Evolutionary conservation across 1,284 basidiomycete genomes (phyloP).

Genomic region (Cutaneotrichosporon curvatum): DNA sequence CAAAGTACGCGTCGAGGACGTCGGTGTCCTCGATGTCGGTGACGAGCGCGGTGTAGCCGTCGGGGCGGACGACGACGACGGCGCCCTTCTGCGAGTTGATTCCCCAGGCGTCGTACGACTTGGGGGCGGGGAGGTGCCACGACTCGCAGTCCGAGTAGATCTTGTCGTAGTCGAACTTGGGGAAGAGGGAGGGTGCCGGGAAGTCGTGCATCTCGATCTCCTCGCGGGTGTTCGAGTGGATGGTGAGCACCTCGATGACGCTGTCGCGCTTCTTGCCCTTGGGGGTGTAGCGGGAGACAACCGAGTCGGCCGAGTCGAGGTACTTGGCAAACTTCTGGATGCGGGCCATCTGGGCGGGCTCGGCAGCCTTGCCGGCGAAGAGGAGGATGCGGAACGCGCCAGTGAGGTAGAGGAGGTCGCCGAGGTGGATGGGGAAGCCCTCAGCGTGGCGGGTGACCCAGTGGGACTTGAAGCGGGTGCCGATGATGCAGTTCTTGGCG

Average conservation of each 20-base stretch:
- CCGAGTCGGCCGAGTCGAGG: slow-evolving; percentile 12
- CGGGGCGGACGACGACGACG: slow-evolving; percentile 30
- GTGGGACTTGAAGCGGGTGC: slow-evolving; percentile 15
- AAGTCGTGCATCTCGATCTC: slow-evolving; percentile 20
- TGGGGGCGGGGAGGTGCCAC: slow-evolving; percentile 14
- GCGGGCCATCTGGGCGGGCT: slow-evolving; percentile 14
- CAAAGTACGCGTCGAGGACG: slow-evolving; percentile 14
- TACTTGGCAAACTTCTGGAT: slow-evolving; percentile 14
- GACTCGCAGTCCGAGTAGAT: slow-evolving; percentile 17
- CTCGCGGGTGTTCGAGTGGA: slow-evolving; percentile 20
- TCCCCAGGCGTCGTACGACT: slow-evolving; percentile 24
- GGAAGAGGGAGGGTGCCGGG: slow-evolving; percentile 12
- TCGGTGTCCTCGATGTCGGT: slow-evolving; percentile 19
- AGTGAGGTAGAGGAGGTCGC: slow-evolving; percentile 25
- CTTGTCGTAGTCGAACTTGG: slow-evolving; percentile 13
- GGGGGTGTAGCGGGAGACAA: slow-evolving; percentile 13
- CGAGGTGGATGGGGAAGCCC: slow-evolving; percentile 18
- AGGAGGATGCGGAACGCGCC: slow-evolving; percentile 28
- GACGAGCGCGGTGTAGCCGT: slow-evolving; percentile 26
- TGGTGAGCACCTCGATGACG: slow-evolving; percentile 21
- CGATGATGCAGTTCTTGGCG: slow-evolving; percentile 12
- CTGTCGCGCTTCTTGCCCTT: slow-evolving; percentile 7
- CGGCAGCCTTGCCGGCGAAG: slow-evolving; percentile 26
- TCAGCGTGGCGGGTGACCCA: slow-evolving; percentile 14
- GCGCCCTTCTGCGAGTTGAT: slow-evolving; percentile 23